Evolutionary conservation across 2,329 filamentous ascomycete genomes (phyloP).

Genomic region (Dactylonectria estremocensis): DNA sequence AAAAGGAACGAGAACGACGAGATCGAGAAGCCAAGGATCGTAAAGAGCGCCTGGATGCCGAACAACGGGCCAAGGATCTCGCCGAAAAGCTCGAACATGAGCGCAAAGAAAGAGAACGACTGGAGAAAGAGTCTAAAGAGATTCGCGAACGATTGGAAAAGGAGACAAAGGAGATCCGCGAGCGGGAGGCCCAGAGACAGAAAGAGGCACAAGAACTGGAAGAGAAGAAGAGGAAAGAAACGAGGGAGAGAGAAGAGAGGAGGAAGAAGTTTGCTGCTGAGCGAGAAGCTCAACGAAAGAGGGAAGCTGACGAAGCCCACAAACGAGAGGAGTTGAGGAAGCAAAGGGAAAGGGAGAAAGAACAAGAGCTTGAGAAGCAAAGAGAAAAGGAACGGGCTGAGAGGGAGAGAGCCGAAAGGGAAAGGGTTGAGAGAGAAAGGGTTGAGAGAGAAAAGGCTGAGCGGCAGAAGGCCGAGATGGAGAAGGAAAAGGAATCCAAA

Average conservation of each 20-base stretch:
- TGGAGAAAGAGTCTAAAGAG: conserved; percentile 61
- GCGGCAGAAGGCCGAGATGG: conserved; percentile 54
- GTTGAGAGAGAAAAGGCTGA: conserved; percentile 43
- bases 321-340: conserved; percentile 53
- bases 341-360: conserved; percentile 58
- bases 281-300: conserved; percentile 41
- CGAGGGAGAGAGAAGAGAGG: conserved; percentile 56
- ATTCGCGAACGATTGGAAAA: conserved; percentile 49
- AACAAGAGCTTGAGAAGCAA: conserved; percentile 54
- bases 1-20: conserved; percentile 56
- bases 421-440: conserved; percentile 48
- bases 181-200: conserved; percentile 60
- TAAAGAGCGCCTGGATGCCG: conserved; percentile 48
- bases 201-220: conserved; percentile 52
- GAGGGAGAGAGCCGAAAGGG: conserved; percentile 59
- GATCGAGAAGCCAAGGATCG: conserved; percentile 53
- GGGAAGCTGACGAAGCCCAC: conserved; percentile 44
- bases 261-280: conserved; percentile 43
- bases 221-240: conserved; percentile 55
- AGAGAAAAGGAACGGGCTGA: conserved; percentile 50
- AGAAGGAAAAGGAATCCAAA: conserved; percentile 51
- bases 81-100: conserved; percentile 57
- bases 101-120: conserved; percentile 58
- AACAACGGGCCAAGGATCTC: conserved; percentile 49
- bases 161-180: conserved; percentile 44